Evolutionary conservation across 1,284 basidiomycete genomes (phyloP), one percentile per base, ranked within the genome.

Genomic region (Pseudozyma sp.): DNA sequence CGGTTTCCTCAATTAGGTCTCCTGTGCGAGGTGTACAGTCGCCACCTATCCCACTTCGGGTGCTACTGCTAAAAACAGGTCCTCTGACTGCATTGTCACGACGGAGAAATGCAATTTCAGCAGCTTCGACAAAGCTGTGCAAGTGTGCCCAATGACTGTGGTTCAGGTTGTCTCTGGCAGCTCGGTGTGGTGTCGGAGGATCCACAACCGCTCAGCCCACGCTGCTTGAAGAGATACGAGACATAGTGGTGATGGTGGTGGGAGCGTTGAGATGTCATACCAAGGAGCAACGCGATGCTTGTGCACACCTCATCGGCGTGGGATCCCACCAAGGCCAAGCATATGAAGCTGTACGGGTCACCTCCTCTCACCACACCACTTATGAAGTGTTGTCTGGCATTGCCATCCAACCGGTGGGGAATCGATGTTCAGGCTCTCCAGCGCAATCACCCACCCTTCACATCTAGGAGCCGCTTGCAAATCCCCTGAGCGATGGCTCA

Each of bases 1-100:
- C 9, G 59, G 49, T 14, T 71, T 71, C 44, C 52, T 71, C 5
- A 18, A 49, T 3, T 66, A 59, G 48, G 2, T 19, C 40, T 31
- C 25, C 25, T 31, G 25, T 31, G 25, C 25, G 25, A 31, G 25
- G 25, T 31, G 25, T 31, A 31, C 25, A 31, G 25, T 31, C 5
- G 34, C 31, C 45, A 47, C 14, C 31, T n/a, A 21, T 11, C 45
- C 45, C 45, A 47, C 45, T 16, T 47, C 25, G 25, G 25, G 25
- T 31, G 25, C 25, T 6, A 31, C 25, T 31, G 25, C 25, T 6
- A 31, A 31, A 31, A 31, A 6, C 25, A 31, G 25, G 25, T 31
- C 25, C 25, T 40, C 39, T 40, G 39, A 40, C 11, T 40, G 16
- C 39, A 40, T 40, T 31, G 25, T 31, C 25, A 31, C 25, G 6